Base-by-base conservation (phyloP, 352 stramenopile species). In the Globisporangium uncinulatum region DNA sequence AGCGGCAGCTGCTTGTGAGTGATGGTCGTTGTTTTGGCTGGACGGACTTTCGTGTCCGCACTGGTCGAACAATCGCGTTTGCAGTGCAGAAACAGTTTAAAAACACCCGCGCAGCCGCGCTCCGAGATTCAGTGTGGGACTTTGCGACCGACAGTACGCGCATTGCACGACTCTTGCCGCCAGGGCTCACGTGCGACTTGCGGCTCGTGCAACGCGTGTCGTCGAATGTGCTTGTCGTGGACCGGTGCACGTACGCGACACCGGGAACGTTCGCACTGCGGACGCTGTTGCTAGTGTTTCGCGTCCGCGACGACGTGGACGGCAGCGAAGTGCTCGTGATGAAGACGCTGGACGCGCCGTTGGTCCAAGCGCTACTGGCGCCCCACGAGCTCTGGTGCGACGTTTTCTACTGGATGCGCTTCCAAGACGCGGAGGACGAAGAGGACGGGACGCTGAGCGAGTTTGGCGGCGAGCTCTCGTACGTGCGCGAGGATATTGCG, bases 361-460 rank as follows among this genome's bases (percentile, higher is more conserved):
- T 72, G 24, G 70, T 81, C 29, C 76, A 79, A 52, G 61, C 67
- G 29, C 45, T 73, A 50, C 59, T 88, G 43, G 57, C 56, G 1
- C 53, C 67, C 17, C 59, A 79, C 46, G 73, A 88, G 56, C 41
- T 66, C 31, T 88, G 75, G 75, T 83, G 71, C 63, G 71, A 88
- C 48, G 74, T 86, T 50, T 84, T 84, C 60, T 87, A 87, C 57
- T 87, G 74, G 73, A 73, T 83, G 61, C 67, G 74, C 48, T 79
- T 80, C 48, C 54, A 69, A 13, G 59, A 66, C 3, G 21, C 43
- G 24, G 56, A 32, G 44, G 14, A 6, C 19, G 39, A 47, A 15
- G 8, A 21, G 19, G 45, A 42, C 17, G 52, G 44, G n/a, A 49
- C 39, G 36, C 32, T 21, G 21, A 56, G 45, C 17, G 66, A 83